Evolutionary conservation across 176 grass and related monocot genomes (phyloP).

Genomic region (Oryza australiensis): DNA sequence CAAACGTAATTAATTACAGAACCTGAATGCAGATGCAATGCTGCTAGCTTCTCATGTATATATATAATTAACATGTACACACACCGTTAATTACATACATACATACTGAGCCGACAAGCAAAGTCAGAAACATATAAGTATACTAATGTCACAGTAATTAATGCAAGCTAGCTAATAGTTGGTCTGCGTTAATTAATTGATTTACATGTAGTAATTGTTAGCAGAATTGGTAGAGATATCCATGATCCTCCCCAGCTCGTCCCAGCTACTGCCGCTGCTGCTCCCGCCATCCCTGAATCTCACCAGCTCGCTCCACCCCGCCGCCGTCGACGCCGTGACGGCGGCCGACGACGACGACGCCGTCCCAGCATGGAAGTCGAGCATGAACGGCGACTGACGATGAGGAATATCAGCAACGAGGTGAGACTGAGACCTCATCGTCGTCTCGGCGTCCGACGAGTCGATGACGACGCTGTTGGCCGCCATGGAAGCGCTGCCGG

Average conservation of each 20-base stretch:
- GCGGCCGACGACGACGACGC: not conserved
- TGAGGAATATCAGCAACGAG: not conserved
- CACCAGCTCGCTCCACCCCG: not conserved
- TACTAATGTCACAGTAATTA: not conserved
- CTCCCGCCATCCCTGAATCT: constrained; percentile 24
- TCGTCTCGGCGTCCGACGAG: not conserved
- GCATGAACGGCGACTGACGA: not conserved
- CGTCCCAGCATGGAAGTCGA: constrained; percentile 29
- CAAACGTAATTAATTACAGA: no score
- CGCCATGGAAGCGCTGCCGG: not conserved
- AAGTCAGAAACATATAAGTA: not conserved
- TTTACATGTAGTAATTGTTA: constrained; percentile 22
- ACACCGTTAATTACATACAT: not conserved
- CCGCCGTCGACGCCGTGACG: no score
- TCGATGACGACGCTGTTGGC: not conserved
- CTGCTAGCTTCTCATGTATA: no score
- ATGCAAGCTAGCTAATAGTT: not conserved
- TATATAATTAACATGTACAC: no score
- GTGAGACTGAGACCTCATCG: not conserved
- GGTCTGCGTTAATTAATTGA: not conserved
- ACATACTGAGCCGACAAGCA: not conserved
- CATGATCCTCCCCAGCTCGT: constrained; percentile 62
- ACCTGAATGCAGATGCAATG: no score
- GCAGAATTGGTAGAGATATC: constrained; percentile 22
- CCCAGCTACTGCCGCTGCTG: constrained; percentile 33